phyloP scores from a whole-genome alignment of 768 basidiomycete genomes.

The Symmetrospora coprosmae region DNA sequence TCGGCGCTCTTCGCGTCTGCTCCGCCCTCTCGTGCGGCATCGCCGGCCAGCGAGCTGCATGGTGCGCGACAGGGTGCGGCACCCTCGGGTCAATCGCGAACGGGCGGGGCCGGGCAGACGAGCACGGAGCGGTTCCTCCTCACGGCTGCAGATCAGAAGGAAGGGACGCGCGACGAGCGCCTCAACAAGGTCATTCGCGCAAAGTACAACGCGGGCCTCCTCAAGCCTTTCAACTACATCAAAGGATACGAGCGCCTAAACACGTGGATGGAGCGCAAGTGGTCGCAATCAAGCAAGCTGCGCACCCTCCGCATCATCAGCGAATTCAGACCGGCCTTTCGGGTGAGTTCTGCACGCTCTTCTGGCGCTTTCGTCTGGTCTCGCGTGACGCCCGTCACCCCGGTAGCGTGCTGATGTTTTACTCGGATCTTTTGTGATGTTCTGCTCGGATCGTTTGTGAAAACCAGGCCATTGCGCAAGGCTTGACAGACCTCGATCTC shows the following conservation, averaged over 20 bases:
- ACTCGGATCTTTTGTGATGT: not conserved
- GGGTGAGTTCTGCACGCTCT: slow-evolving; percentile 31
- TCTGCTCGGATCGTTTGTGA: not conserved
- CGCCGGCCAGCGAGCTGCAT: too few species aligned
- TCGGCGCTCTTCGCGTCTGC: not conserved
- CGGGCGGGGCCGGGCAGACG: too few species aligned
- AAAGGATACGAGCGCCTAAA: slow-evolving; percentile 79
- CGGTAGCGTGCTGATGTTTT: not conserved
- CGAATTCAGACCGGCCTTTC: slow-evolving; percentile 40
- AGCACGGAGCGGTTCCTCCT: slow-evolving; percentile 79
- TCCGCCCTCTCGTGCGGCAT: slow-evolving; percentile 26
- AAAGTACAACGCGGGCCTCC: slow-evolving; percentile 87
- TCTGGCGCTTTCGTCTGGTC: not conserved
- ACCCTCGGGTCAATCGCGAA: slow-evolving; percentile 29
- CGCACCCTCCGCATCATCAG: slow-evolving; percentile 71
- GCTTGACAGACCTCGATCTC: slow-evolving; percentile 74
- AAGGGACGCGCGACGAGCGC: slow-evolving; percentile 76
- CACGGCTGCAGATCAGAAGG: slow-evolving; percentile 85
- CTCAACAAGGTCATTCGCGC: slow-evolving; percentile 80
- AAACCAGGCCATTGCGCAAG: slow-evolving; percentile 49
- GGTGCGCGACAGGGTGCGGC: slow-evolving; percentile 20
- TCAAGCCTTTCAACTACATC: slow-evolving; percentile 93
- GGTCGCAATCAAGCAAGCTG: slow-evolving; percentile 63
- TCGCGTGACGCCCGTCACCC: not conserved
- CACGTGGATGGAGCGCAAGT: slow-evolving; percentile 22